These are phyloP conservation scores for Leccinum variicolor DNA, from an alignment of 768 basidiomycete genomes.

Conservation along the genomic window DNA sequence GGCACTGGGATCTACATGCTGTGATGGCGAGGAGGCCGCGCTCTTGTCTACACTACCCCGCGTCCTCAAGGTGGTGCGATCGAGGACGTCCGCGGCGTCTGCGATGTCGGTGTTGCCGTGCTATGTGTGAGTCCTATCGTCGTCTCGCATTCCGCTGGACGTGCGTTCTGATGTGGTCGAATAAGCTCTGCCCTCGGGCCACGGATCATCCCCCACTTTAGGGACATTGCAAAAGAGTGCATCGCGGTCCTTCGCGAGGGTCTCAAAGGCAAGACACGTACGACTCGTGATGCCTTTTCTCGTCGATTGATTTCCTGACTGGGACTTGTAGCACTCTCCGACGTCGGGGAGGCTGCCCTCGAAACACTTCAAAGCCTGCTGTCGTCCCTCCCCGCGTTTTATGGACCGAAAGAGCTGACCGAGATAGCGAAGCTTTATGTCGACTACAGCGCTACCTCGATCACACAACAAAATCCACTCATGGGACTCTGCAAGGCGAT, in stretches of 20 bases:
- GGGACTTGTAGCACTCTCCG: slow-evolving; percentile 28
- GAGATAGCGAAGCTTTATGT: slow-evolving; percentile 57
- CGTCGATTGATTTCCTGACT: neutral
- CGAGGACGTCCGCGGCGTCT: slow-evolving; percentile 33
- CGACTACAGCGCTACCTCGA: slow-evolving; percentile 31
- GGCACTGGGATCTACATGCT: slow-evolving; percentile 54
- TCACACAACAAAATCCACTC: slow-evolving; percentile 26
- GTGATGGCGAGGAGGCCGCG: slow-evolving; percentile 62
- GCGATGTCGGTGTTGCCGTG: slow-evolving; percentile 56
- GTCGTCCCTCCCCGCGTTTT: slow-evolving; percentile 78
- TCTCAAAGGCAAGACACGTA: slow-evolving; percentile 26
- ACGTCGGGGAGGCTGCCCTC: slow-evolving; percentile 34
- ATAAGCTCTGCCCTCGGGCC: slow-evolving; percentile 75
- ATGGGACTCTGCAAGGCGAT: slow-evolving; percentile 55
- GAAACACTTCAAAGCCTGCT: slow-evolving; percentile 67
- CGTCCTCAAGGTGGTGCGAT: slow-evolving; percentile 48
- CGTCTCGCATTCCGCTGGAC: neutral
- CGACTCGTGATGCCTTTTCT: slow-evolving; percentile 25
- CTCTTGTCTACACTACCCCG: slow-evolving; percentile 59
- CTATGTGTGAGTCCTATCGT: slow-evolving; percentile 49
- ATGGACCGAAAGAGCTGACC: slow-evolving; percentile 57
- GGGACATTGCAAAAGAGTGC: slow-evolving; percentile 61
- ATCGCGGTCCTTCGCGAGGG: slow-evolving; percentile 45
- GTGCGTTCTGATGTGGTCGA: slow-evolving; percentile 4
- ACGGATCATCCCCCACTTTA: slow-evolving; percentile 83